Conservation (phyloP, 495 filamentous ascomycete genomes). For the Talaromyces proteolyticus region DNA sequence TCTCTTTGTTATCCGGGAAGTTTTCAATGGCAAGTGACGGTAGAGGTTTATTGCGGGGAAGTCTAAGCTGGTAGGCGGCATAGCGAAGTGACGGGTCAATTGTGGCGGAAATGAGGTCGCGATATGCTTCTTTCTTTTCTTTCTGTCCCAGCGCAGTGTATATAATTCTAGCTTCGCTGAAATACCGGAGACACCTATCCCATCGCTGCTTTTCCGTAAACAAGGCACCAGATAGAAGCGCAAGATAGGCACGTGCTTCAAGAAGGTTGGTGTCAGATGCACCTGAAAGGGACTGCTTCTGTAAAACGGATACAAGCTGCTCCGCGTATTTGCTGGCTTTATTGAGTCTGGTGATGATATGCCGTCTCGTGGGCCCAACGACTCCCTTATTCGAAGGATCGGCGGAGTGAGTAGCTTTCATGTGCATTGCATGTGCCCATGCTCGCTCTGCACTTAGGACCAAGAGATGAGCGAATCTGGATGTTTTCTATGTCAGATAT, state of each 20-base stretch:
- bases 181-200: conserved; percentile 69
- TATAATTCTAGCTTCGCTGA: conserved; percentile 71
- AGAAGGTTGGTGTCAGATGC: conserved; percentile 68
- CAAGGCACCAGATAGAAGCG: conserved; percentile 65
- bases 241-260: conserved; percentile 81
- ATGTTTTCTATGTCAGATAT: conserved; percentile 6
- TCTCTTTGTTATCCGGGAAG: conserved; percentile 58
- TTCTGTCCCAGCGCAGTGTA: conserved; percentile 68
- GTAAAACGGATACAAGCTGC: conserved; percentile 59
- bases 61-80: conserved; percentile 83
- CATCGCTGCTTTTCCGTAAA: conserved; percentile 84
- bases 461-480: conserved; percentile 71
- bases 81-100: conserved; percentile 93
- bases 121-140: conserved; percentile 66
- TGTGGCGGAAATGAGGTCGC: conserved; percentile 76
- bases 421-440: conserved; percentile 94
- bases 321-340: conserved; percentile 71
- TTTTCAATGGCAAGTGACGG: conserved; percentile 67
- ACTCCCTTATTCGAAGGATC: conserved; percentile 66
- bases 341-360: conserved; percentile 79
- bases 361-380: conserved; percentile 70
- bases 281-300: conserved; percentile 48
- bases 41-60: conserved; percentile 76
- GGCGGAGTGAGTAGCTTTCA: conserved; percentile 78
- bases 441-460: conserved; percentile 85